Evolutionary conservation across 2,329 filamentous ascomycete species (phyloP), one percentile per base, ranked within the genome.

Genomic region (Neodidymelliopsis sp.): DNA sequence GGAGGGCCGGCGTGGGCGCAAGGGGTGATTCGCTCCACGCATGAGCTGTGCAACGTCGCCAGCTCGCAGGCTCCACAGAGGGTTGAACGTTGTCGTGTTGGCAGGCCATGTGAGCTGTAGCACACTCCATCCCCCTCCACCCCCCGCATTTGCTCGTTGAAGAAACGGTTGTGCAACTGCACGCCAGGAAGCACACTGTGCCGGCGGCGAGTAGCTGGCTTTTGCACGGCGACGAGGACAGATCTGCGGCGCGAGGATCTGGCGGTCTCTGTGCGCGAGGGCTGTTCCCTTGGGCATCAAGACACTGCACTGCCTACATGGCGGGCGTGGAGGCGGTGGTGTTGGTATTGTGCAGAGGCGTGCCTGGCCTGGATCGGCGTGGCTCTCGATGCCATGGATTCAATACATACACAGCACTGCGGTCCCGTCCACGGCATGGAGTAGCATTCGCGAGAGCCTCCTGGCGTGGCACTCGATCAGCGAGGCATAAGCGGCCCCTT

Each of bases 21-120:
- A 60, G 28, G 48, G 20, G 31, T 62, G 53, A 62, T 64, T 57
- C 49, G 61, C 45, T 56, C 51, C 54, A 61, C 55, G 50, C 49
- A 49, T 43, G 49, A 45, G 53, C 35, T 30, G 59, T 63, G 49
- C 36, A 30, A 61, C 60, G 41, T 56, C 29, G 56, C 40, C 40
- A 45, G 35, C 47, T 39, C 36, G 47, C 47, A 43, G 47, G 18
- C 23, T 36, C 35, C 47, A 29, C 43, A 25, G 43, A 40, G 43
- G 43, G 36, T 47, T 30, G 29, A 47, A 40, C 43, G 58, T 57
- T 57, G 60, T 58, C 60, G 59, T 59, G 60, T 51, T 63, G 60
- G 62, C 59, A 57, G 52, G 56, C 60, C 62, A 50, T 50, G 47
- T 50, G 47, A 50, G 47, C 47, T 45, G 47, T 50, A 45, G 36